Evolutionary conservation across 768 basidiomycete species (phyloP).

Genomic region (Xerocomellus dryophilus): DNA sequence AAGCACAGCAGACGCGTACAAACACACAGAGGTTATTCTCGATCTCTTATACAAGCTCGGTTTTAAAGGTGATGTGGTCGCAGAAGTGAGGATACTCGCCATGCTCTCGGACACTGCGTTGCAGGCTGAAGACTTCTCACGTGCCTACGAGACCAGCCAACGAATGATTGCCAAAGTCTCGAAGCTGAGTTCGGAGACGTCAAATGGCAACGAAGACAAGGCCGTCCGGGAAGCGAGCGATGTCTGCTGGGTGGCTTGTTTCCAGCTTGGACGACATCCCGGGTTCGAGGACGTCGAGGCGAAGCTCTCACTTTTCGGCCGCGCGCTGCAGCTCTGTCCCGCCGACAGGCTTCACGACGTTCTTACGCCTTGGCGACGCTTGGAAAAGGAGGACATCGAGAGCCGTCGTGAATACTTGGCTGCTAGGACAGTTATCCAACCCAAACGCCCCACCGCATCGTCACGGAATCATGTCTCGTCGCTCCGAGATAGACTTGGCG

Average conservation of each 20-base stretch:
- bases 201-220: slow-evolving; percentile 35
- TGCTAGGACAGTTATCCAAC: slow-evolving; percentile 16
- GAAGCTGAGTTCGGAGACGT: slow-evolving; percentile 40
- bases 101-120: slow-evolving; percentile 91
- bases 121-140: slow-evolving; percentile 72
- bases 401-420: slow-evolving; percentile 44
- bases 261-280: slow-evolving; percentile 79
- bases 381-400: slow-evolving; percentile 65
- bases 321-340: slow-evolving; percentile 84
- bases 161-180: slow-evolving; percentile 65
- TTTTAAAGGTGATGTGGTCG: slow-evolving; percentile 63
- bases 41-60: slow-evolving; percentile 90
- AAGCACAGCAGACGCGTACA: slow-evolving; percentile 82
- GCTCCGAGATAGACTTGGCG: slow-evolving; percentile 58
- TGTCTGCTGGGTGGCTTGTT: slow-evolving; percentile 88
- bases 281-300: slow-evolving; percentile 68
- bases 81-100: slow-evolving; percentile 77
- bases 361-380: slow-evolving; percentile 70
- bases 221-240: slow-evolving; percentile 61
- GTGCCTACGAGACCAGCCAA: slow-evolving; percentile 69
- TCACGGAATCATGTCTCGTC: slow-evolving; percentile 45
- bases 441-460: slow-evolving; percentile 17
- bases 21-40: slow-evolving; percentile 87
- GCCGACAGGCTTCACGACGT: slow-evolving; percentile 74
- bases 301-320: slow-evolving; percentile 70